These are phyloP conservation scores for Pestalotiopsis sp. DNA, from an alignment of 2,329 filamentous ascomycete species.

Conservation along the genomic window DNA sequence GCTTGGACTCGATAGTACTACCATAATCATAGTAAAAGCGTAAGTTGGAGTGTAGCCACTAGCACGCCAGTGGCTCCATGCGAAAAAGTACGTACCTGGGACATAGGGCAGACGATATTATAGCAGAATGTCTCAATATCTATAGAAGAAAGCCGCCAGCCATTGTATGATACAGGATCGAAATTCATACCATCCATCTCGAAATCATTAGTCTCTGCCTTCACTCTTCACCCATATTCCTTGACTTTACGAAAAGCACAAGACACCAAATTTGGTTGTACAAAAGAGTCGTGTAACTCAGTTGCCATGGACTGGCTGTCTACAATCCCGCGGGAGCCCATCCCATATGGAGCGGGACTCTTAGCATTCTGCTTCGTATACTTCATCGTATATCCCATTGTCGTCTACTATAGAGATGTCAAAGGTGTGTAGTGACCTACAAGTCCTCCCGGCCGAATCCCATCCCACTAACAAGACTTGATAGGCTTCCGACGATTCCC, in stretches of 20 bases:
- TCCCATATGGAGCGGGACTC: constrained; percentile 17
- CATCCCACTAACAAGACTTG: background rate
- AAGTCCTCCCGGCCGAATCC: too few relatives aligned
- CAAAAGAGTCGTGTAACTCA: background rate
- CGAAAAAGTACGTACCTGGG: background rate
- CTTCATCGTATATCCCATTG: constrained; percentile 41
- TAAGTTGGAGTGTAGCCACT: background rate
- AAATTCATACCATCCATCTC: background rate
- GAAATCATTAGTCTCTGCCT: background rate
- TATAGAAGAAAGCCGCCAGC: background rate
- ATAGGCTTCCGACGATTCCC: constrained; percentile 48
- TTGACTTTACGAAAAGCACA: background rate
- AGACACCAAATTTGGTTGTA: background rate
- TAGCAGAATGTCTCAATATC: background rate
- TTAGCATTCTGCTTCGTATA: constrained; percentile 28
- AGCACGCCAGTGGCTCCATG: background rate
- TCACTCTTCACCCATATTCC: background rate
- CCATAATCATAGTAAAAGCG: background rate
- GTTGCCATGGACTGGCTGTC: background rate
- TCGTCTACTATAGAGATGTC: constrained; percentile 46
- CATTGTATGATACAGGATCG: background rate
- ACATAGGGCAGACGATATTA: background rate
- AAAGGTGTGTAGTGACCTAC: constrained; percentile 34
- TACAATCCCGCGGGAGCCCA: background rate
- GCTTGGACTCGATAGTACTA: background rate